phyloP scores from a whole-genome alignment of 305 asterid species.

The Solanum chacoense region DNA sequence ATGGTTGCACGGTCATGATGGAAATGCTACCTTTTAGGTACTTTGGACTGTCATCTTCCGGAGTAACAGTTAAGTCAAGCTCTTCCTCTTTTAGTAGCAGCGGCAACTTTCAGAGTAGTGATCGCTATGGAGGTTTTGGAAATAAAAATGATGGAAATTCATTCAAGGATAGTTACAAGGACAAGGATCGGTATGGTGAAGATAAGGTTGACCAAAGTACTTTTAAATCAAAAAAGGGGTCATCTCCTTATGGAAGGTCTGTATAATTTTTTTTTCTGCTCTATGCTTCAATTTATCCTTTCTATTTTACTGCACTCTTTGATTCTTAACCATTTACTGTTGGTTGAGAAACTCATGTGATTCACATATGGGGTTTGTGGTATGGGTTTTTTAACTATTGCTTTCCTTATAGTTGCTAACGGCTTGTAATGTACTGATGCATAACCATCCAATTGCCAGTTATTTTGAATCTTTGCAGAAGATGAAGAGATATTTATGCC shows the following conservation, averaged over 20 bases:
- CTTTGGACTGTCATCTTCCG: constrained; percentile 89
- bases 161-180: constrained; percentile 25
- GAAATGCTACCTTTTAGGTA: constrained; percentile 35
- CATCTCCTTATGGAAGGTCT: constrained; percentile 60
- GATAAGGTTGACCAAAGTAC: constrained; percentile 39
- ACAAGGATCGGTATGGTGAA: constrained; percentile 40
- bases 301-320: not conserved
- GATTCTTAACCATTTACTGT: not conserved
- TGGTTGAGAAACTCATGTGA: not conserved
- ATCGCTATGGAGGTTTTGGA: constrained; percentile 69
- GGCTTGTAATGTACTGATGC: not conserved
- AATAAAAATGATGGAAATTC: constrained; percentile 36
- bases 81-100: constrained; percentile 43
- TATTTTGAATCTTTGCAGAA: not conserved
- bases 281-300: not conserved
- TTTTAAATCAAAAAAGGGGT: constrained; percentile 28
- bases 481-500: not conserved
- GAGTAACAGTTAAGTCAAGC: constrained; percentile 67
- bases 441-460: not conserved
- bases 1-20: not conserved
- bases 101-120: constrained; percentile 20
- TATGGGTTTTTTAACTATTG: not conserved
- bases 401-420: not conserved
- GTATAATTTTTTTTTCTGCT: not conserved
- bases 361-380: not conserved